Evolutionary conservation across 2,329 filamentous ascomycete genomes (phyloP), one percentile per base, ranked within the genome.

Genomic region (Penicillium freii): DNA sequence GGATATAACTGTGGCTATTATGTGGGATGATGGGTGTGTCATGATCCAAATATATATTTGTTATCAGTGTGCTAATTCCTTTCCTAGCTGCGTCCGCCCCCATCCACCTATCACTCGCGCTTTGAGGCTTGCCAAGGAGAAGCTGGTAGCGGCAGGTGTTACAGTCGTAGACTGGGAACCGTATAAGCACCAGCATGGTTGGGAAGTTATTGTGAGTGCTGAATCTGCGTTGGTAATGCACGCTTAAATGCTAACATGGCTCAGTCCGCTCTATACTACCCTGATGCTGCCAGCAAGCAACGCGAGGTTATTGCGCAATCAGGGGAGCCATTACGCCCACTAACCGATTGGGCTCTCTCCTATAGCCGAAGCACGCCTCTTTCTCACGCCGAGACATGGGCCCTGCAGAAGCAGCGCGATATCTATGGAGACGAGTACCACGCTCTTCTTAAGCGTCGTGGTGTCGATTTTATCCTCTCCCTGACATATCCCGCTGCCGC

Each of bases 21-120:
- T 89, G 71, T 85, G 82, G 81, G 77, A 87, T 69, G 88, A 90
- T 67, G 83, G 81, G 71, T 73, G 62, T 39, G 59, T 59, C 29
- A 21, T 8, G 13, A 25, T 11, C 13, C 9, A 38, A 8, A 21
- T 2, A 25, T 5, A 11, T 27, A 5, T 36, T 1, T 15, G 5
- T 2, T 7, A 21, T 5, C n/a, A n/a, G 21, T 25, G 2, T 34
- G 33, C 39, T 56, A 40, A 56, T 38, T 29, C n/a, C 15, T 29
- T n/a, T 21, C 6, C 10, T 21, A 73, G 70, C 10, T 78, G 86
- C 49, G 86, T 88, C 5, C 78, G 73, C 6, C 87, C 88, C 0
- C 88, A 89, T 51, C 87, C 88, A 3, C 87, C 64, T 4, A 54
- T 66, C 9, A 59, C 56, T 29, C 63, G 64, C 1, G 63, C 58